These are phyloP conservation scores for Dactylorhiza incarnata DNA, from an alignment of 106 monocot genomes.

Conservation along the genomic window DNA sequence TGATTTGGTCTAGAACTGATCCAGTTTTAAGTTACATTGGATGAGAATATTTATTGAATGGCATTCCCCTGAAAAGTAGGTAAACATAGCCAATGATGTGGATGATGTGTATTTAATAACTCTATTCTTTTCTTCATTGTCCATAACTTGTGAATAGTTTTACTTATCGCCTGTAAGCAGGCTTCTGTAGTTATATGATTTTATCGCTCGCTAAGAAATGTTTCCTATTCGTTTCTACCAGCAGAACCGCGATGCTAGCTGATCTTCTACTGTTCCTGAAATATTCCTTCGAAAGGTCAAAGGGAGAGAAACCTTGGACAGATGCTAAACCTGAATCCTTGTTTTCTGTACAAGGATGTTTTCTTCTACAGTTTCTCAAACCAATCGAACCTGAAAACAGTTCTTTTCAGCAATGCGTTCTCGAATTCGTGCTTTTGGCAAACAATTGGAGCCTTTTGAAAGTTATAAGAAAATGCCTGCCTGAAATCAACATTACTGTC, in stretches of 20 bases:
- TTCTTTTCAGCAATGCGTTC: constrained; percentile 32
- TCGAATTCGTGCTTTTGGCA: constrained; percentile 36
- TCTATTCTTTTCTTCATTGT: too few species aligned
- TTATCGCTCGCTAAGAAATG: neutral
- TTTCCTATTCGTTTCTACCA: neutral
- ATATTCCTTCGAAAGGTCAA: constrained; percentile 9
- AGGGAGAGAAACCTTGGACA: constrained; percentile 8
- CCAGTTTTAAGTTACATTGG: neutral
- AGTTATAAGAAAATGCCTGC: constrained; percentile 8
- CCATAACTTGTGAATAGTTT: neutral
- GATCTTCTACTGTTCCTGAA: constrained; percentile 9
- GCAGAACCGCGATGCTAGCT: neutral
- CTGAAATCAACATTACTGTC: constrained; percentile 12
- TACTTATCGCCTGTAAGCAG: neutral
- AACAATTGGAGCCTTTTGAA: constrained; percentile 27
- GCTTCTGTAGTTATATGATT: neutral
- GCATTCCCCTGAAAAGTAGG: neutral
- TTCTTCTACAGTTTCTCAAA: constrained; percentile 19
- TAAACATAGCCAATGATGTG: too few species aligned
- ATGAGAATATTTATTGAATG: neutral
- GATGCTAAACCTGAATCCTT: constrained; percentile 20
- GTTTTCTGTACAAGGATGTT: constrained; percentile 26
- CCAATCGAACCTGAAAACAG: constrained; percentile 15
- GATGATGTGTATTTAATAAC: too few species aligned
- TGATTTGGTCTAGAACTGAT: constrained; percentile 1